Conservation (phyloP, 306 rosid genomes). For the Vigna reflexopilosa region DNA sequence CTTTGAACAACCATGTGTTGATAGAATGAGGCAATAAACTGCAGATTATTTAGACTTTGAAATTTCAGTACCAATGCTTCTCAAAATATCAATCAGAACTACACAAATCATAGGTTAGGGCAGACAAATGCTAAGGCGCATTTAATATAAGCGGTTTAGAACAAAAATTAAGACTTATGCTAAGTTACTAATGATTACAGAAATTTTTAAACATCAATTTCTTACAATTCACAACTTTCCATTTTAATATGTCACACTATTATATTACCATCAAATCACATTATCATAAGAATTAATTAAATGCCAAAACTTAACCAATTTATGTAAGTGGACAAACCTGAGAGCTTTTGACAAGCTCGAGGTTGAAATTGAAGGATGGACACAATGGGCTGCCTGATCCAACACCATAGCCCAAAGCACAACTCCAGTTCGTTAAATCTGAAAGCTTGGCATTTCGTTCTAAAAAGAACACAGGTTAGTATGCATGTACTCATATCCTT, state of each 20-base stretch:
- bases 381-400: conserved; percentile 91
- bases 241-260: conserved; percentile 13
- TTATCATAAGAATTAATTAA: conserved; percentile 33
- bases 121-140: conserved; percentile 25
- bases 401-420: conserved; percentile 85
- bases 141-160: not conserved
- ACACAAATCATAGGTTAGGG: conserved; percentile 7
- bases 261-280: not conserved
- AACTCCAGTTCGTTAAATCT: conserved; percentile 87
- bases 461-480: conserved; percentile 44
- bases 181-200: conserved; percentile 1
- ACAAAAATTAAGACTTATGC: conserved; percentile 21
- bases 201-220: conserved; percentile 26
- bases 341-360: conserved; percentile 82
- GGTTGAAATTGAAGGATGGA: conserved; percentile 89
- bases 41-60: conserved; percentile 51
- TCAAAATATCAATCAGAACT: conserved; percentile 34
- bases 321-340: conserved; percentile 57
- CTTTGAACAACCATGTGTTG: conserved; percentile 98
- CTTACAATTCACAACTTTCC: conserved; percentile 11
- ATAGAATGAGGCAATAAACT: conserved; percentile 95
- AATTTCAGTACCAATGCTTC: conserved; percentile 40
- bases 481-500: conserved; percentile 27
- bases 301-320: conserved; percentile 29
- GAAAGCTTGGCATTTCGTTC: conserved; percentile 62